Evolutionary conservation across 1,284 basidiomycete species (phyloP), one percentile per base, ranked within the genome.

Genomic region (Coniferiporia sulphurascens): DNA sequence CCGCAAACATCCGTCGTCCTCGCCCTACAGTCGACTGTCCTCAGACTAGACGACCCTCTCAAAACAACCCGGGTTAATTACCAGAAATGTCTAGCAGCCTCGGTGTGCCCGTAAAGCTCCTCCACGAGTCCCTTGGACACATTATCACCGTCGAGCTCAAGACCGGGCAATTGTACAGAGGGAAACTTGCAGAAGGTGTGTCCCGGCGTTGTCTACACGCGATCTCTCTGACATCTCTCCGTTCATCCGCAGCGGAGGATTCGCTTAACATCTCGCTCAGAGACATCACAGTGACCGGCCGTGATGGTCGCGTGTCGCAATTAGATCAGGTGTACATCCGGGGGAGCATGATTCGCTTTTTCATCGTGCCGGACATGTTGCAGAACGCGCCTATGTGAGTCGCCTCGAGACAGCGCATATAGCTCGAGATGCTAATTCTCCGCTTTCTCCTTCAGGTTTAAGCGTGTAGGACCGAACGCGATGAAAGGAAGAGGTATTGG

Each of bases 401-500:
- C 19, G 2, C 36, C 41, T 61, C 61, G 10, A 59, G 55, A 48
- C 36, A 54, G 50, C 15, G 48, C 41, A 22, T 41, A 41, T 46
- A 22, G 21, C 54, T 48, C 41, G 56, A 52, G 22, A 35, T 48
- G 43, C 36, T 62, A 32, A 34, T 35, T 67, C 35, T 70, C 55
- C 52, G 44, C 43, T n/a, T 21, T 55, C 38, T 45, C 43, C 27
- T 10, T 17, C 68, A 97, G 94, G 94, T 98, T 99, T 79, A 99
- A 99, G 78, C 89, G 96, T 65, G 93, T 98, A 54, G 95, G 96
- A 51, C 94, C 95, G 15, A 98, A 98, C 72, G 95, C 95, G 44
- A 98, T 99, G 95, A 91, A 92, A 69, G 97, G 97, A 69, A 84
- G 96, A 66, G 97, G 97, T 86, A 99, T 99, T 71, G 97, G 97